Evolutionary conservation across 495 filamentous ascomycete species (phyloP), one percentile per base, ranked within the genome.

Genomic region (Neurospora tetraspora): DNA sequence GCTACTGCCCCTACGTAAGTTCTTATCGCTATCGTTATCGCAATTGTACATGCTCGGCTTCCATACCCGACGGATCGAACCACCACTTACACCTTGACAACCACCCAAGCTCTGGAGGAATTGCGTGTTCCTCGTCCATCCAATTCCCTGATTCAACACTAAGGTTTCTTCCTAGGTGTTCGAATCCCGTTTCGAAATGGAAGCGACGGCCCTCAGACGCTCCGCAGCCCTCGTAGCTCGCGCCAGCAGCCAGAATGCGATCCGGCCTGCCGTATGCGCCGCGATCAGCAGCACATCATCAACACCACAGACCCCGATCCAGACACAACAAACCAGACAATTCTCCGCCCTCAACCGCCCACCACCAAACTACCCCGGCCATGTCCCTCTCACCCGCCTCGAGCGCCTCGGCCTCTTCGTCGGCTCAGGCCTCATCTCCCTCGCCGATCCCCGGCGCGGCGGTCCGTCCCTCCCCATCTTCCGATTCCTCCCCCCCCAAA

Each of bases 321-420:
- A 23, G 23, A 65, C 53, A 65, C 53, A 65, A 34, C 53, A 69
- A 20, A 65, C 59, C 16, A 75, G 86, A 53, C 72, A 81, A 16
- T 96, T 96, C 85, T 94, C 93, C 42, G 86, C 91, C 72, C 88
- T 94, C 74, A 90, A 91, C 80, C 91, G 94, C 16, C 95, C 94
- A 39, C 88, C 87, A 14, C 92, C 93, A 40, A 92, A 91, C 75
- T 99, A 99, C 86, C 89, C 92, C 0, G 92, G 93, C 78, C 96
- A 99, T 88, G 88, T 98, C 31, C 96, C 96, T 31, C 91, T 98
- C 73, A 95, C 90, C 14, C 81, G 81, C 12, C 74, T 93, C 68
- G 95, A 98, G 82, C 89, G 91, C 68, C 87, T 87, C 72, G 89
- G 89, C 31, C 86, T 99, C 1, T 92, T 94, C 16, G 78, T 95